These are phyloP conservation scores for Zymoseptoria tritici DNA, from an alignment of 2,329 filamentous ascomycete species.

Conservation along the genomic window DNA sequence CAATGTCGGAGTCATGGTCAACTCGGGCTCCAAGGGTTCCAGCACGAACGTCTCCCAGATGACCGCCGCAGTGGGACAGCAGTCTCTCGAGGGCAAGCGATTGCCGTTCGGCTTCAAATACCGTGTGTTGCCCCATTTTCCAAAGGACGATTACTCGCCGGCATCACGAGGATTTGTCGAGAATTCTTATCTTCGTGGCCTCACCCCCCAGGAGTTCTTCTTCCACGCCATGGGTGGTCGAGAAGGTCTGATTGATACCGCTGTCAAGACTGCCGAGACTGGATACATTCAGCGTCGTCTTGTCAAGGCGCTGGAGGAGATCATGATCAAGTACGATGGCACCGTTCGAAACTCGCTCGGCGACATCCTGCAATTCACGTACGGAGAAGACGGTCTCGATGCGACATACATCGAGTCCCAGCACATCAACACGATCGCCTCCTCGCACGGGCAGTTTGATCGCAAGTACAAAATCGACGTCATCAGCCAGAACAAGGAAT, in stretches of 20 bases:
- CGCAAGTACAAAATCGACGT: conserved; percentile 79
- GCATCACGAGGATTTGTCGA: conserved; percentile 97
- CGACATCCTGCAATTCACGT: conserved; percentile 94
- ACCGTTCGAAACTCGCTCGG: conserved; percentile 95
- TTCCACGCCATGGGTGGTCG: conserved; percentile 99
- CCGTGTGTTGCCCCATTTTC: conserved; percentile 91
- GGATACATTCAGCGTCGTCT: conserved; percentile 98
- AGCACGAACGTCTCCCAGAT: conserved; percentile 99
- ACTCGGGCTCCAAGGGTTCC: conserved; percentile 95
- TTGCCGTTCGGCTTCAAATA: conserved; percentile 99
- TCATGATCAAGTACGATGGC: conserved; percentile 95
- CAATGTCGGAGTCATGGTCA: conserved; percentile 93
- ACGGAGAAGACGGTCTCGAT: conserved; percentile 94
- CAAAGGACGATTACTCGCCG: conserved; percentile 97
- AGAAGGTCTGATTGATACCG: conserved; percentile 98
- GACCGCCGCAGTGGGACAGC: conserved; percentile 95
- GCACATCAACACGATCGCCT: conserved; percentile 74
- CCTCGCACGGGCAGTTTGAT: conserved; percentile 70
- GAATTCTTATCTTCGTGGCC: conserved; percentile 92
- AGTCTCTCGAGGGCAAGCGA: conserved; percentile 96
- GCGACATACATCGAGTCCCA: conserved; percentile 92
- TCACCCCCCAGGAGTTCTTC: conserved; percentile 96
- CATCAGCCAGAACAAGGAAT: conserved; percentile 53
- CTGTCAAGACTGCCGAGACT: conserved; percentile 98
- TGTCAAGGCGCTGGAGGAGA: conserved; percentile 95